Evolutionary conservation across 805 yeast species (phyloP).

Genomic region (Priceomyces haplophilus): DNA sequence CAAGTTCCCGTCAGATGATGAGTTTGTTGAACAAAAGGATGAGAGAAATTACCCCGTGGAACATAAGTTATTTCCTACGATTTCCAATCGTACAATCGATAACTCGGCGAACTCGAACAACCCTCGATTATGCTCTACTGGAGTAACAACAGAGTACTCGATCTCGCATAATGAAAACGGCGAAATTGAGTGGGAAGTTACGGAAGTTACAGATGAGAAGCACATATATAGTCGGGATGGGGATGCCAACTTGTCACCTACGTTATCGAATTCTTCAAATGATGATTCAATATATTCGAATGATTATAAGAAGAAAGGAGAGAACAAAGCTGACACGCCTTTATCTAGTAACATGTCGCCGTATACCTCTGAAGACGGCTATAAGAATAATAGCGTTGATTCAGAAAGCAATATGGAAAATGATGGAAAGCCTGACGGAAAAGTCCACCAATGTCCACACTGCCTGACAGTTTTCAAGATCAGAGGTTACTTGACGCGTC

Average conservation of each 20-base stretch:
- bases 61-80: conserved; percentile 10
- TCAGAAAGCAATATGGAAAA: conserved; percentile 5
- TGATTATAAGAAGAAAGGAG: conserved; percentile 14
- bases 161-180: conserved; percentile 53
- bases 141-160: conserved; percentile 45
- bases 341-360: conserved; percentile 30
- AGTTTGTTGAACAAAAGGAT: not conserved
- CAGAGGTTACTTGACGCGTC: conserved; percentile 54
- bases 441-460: conserved; percentile 42
- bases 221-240: not conserved
- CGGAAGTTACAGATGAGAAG: conserved; percentile 31
- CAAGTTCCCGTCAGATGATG: not conserved
- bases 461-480: conserved; percentile 50
- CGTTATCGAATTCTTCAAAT: conserved; percentile 35
- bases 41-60: not conserved
- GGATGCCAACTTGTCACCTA: conserved; percentile 28
- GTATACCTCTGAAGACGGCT: conserved; percentile 15
- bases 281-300: conserved; percentile 26
- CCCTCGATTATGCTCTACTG: conserved; percentile 47
- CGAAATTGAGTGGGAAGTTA: conserved; percentile 56
- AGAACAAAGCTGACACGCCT: conserved; percentile 24
- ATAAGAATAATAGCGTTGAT: conserved; percentile 8
- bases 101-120: conserved; percentile 6
- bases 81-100: conserved; percentile 5
- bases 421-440: conserved; percentile 16